Evolutionary conservation across 345 rosid genomes (phyloP).

Genomic region (Pugionium dolabratum): DNA sequence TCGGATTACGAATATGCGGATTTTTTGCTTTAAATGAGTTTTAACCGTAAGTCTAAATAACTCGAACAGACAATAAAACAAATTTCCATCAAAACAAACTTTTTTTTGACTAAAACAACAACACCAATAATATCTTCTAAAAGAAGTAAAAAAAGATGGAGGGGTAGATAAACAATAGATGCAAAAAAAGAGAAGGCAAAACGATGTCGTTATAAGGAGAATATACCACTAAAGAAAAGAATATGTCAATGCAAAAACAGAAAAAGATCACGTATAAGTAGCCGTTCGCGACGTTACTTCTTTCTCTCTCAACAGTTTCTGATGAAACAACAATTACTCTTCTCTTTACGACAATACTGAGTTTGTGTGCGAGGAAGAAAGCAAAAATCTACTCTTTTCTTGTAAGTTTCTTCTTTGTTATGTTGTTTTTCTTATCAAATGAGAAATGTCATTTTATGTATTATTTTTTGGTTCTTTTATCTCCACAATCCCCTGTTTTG

Average conservation of each 20-base stretch:
- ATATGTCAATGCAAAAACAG: conserved; percentile 34
- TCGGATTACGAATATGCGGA: conserved; percentile 27
- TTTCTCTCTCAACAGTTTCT: conserved; percentile 14
- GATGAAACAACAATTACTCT: not conserved
- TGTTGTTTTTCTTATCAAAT: no score
- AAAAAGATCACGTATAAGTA: conserved; percentile 32
- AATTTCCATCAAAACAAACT: not conserved
- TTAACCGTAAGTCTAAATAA: conserved; percentile 17
- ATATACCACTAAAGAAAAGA: conserved; percentile 34
- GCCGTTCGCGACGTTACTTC: conserved; percentile 25
- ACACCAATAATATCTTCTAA: conserved; percentile 23
- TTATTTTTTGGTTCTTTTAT: no score
- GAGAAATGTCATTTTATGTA: no score
- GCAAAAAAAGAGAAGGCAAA: conserved; percentile 25
- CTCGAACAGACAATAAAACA: conserved; percentile 3
- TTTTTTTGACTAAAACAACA: conserved; percentile 18
- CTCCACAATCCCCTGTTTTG: no score
- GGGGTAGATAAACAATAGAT: not conserved
- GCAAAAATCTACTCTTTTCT: conserved; percentile 1
- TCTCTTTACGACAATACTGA: conserved; percentile 19
- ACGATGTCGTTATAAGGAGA: conserved; percentile 37
- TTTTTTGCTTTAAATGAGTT: conserved; percentile 14
- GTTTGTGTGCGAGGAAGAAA: conserved; percentile 10
- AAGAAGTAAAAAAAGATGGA: conserved; percentile 30
- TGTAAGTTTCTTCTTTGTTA: conserved; percentile 23